A percentile compares a stretch with the other conserved stretches of the same genome.
These are phyloP conservation scores for Exophiala aquamarina DNA, from an alignment of 2,329 filamentous ascomycete genomes.

Conservation along the genomic window DNA sequence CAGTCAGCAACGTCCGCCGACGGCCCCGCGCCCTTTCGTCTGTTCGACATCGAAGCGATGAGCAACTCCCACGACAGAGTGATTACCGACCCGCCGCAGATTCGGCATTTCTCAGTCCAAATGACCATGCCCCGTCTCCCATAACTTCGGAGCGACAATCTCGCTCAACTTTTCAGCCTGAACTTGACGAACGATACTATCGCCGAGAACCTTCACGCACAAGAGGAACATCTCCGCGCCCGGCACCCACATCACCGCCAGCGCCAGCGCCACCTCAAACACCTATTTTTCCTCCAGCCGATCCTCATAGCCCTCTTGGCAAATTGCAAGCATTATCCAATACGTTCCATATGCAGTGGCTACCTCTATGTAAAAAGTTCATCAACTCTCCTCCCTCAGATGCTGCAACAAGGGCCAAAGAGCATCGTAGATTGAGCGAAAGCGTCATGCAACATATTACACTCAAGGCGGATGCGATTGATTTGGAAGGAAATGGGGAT, in stretches of 20 bases:
- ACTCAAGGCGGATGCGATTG: slow-evolving; percentile 67
- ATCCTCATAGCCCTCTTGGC: slow-evolving; percentile 39
- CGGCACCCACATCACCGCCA: slow-evolving; percentile 11
- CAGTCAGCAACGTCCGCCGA: slow-evolving; percentile 15
- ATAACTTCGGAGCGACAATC: slow-evolving; percentile 17
- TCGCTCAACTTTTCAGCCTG: slow-evolving; percentile 14
- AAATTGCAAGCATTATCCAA: slow-evolving; percentile 38
- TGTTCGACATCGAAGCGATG: slow-evolving; percentile 22
- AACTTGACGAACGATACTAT: slow-evolving; percentile 18
- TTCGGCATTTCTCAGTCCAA: slow-evolving; percentile 18
- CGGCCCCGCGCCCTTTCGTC: slow-evolving; percentile 23
- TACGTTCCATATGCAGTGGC: slow-evolving; percentile 39
- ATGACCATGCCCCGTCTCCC: slow-evolving; percentile 18
- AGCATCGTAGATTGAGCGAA: slow-evolving; percentile 46
- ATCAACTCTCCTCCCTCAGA: slow-evolving; percentile 41
- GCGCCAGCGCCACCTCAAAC: slow-evolving; percentile 16
- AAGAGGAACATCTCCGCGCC: slow-evolving; percentile 15
- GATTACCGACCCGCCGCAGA: slow-evolving; percentile 3
- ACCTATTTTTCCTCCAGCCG: slow-evolving; percentile 25
- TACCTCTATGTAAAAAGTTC: slow-evolving; percentile 40
- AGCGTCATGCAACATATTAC: slow-evolving; percentile 44
- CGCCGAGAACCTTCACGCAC: slow-evolving; percentile 22
- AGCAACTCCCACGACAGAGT: slow-evolving; percentile 14
- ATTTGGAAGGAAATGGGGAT: slow-evolving; percentile 62
- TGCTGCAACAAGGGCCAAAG: slow-evolving; percentile 39